Conservation (phyloP, 2,329 filamentous ascomycete species). For the Trichoderma afroharzianum region DNA sequence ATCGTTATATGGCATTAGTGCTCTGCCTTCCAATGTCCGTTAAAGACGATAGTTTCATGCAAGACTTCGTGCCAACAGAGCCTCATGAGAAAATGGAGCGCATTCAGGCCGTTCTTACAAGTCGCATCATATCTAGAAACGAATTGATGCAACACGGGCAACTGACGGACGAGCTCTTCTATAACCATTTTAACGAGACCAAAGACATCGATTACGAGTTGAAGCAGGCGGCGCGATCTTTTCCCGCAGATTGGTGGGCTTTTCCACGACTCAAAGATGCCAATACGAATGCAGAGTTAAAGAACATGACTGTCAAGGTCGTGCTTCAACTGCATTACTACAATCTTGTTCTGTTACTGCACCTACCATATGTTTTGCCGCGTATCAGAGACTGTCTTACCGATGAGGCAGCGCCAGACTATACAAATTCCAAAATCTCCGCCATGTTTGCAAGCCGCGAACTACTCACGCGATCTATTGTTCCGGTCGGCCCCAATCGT, state of each 20-base stretch:
- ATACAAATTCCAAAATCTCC: neutral
- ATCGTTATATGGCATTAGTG: slow-evolving; percentile 38
- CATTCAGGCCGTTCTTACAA: slow-evolving; percentile 31
- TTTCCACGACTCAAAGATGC: slow-evolving; percentile 28
- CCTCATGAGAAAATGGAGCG: slow-evolving; percentile 32
- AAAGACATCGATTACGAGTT: slow-evolving; percentile 34
- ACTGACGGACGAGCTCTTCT: slow-evolving; percentile 21
- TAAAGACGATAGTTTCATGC: slow-evolving; percentile 22
- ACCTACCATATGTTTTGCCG: slow-evolving; percentile 38
- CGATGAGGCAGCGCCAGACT: neutral
- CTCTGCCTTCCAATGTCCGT: slow-evolving; percentile 37
- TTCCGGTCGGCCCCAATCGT: neutral
- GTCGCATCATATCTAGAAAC: slow-evolving; percentile 31
- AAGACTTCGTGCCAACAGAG: slow-evolving; percentile 23
- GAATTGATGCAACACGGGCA: slow-evolving; percentile 16
- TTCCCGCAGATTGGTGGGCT: slow-evolving; percentile 38
- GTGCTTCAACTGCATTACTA: slow-evolving; percentile 36
- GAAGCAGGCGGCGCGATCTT: slow-evolving; percentile 27
- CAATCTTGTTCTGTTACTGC: slow-evolving; percentile 36
- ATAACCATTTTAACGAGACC: slow-evolving; percentile 19
- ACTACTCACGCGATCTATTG: neutral
- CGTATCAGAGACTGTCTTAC: neutral
- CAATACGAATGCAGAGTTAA: slow-evolving; percentile 20
- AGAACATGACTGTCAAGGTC: slow-evolving; percentile 31
- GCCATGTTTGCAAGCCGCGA: neutral